Evolutionary conservation across 2,329 filamentous ascomycete genomes (phyloP), one percentile per base, ranked within the genome.

Genomic region (Colletotrichum spaethianum): DNA sequence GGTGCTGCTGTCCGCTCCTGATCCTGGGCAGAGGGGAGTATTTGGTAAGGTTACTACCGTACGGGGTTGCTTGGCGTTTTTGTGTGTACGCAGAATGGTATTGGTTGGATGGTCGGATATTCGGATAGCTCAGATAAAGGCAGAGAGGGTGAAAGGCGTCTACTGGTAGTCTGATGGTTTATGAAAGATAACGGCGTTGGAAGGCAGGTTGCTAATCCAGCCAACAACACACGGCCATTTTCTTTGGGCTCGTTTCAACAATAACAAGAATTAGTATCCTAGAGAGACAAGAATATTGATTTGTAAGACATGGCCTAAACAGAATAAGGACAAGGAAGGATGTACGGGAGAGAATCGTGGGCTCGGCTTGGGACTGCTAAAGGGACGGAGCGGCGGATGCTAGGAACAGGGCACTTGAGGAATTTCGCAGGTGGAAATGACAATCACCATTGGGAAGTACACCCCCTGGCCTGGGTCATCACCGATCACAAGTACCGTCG

Each of bases 371-470:
- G 62, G 7, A 52, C 26, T 40, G 31, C n/a, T 50, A 57, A 48
- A 42, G 66, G 52, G 65, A 38, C 60, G 70, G 53, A 46, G 60
- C 59, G 44, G 31, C 59, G 70, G 66, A 64, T 64, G 64, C 70
- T 60, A 72, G 70, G 70, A 72, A 72, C 70, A 72, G 70, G 70
- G 65, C 65, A 60, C 53, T 50, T 70, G 52, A 65, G 65, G 60
- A 63, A 68, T 62, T 59, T 40, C 38, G 36, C 59, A 44, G 70
- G 53, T 64, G 70, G 70, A 72, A 70, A 72, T 70, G 60, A 72
- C 48, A 60, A 63, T 70, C 70, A 69, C 44, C 65, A 70, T 52
- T 18, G 18, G 31, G 50, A 57, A 52, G 23, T 28, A n/a, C 38
- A 16, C 55, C 23, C 65, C 46, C 26, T 28, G 20, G 40, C 16